Evolutionary conservation across 192 early-diverging fungal species (phyloP), one percentile per base, ranked within the genome.

Genomic region (Linnemannia elongata): DNA sequence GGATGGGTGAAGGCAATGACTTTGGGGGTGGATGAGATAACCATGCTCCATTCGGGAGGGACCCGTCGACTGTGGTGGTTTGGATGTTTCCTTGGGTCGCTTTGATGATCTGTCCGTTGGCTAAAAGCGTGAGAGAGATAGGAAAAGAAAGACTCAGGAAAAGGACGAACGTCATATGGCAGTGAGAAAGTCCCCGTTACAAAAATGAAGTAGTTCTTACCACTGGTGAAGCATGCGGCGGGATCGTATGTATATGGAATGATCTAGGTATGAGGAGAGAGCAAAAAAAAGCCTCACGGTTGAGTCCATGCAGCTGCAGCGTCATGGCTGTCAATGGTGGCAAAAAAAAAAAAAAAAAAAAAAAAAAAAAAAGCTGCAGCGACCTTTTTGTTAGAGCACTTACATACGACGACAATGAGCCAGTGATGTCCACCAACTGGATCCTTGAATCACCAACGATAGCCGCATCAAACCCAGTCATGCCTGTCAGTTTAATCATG

Each of bases 61-160:
- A 38, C 13, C 6, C 2, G n/a, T n/a, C 30, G 3, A 15, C 3
- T 15, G 60, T n/a, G 1, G 33, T 27, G 12, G 60, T 30, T 24
- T 66, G 9, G 60, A 66, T 66, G 60, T 1, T 33, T 12, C 33
- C 5, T 33, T 30, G 12, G 1, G 73, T 45, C 52, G 79, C 79
- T 44, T 75, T 73, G 72, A 81, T 52, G 6, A 81, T n/a, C 17
- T 35, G 49, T 33, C 79, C 79, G 63, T 81, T 75, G 0, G 57
- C 79, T 81, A 75, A 38, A 15, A 76, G 38, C n/a, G n/a, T 5
- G 38, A 39, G 3, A 39, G 38, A 39, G 38, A 39, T 3, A 39
- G 38, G 38, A 39, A 55, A 9, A 63, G 9, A 36, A n/a, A 39
- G 24, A 39, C 10, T 33, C 30, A 33, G 20, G 6, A 52, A 15